Percentiles rank a stretch among this genome's conserved stretches.
Conservation (phyloP, 2,329 filamentous ascomycete species). For the Cordyceps cicadae region DNA sequence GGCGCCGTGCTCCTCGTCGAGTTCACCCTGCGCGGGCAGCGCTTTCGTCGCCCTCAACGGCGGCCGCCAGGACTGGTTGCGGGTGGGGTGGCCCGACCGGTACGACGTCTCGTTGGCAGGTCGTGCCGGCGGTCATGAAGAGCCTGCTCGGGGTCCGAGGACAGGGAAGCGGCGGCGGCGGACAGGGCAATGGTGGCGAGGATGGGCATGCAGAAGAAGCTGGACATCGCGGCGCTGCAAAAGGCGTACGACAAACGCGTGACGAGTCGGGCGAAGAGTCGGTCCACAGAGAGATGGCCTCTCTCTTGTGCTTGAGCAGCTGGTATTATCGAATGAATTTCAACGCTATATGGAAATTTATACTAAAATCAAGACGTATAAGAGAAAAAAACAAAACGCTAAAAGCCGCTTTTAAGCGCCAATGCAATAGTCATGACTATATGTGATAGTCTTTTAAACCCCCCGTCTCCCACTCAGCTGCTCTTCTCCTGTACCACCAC, state of each 20-base stretch:
- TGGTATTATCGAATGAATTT: background rate
- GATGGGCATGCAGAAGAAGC: constrained; percentile 13
- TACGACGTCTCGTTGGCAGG: constrained; percentile 42
- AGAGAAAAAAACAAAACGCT: background rate
- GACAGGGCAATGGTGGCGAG: constrained; percentile 14
- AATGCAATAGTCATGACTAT: background rate
- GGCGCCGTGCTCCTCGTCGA: constrained; percentile 3
- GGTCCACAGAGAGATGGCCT: background rate
- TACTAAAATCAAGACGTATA: background rate
- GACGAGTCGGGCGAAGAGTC: background rate
- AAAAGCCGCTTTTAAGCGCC: background rate
- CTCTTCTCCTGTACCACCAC: background rate
- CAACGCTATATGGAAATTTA: constrained; percentile 2
- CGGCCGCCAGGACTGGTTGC: constrained; percentile 32
- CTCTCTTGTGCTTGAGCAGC: no score
- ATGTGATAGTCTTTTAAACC: background rate
- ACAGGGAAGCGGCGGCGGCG: constrained; percentile 25
- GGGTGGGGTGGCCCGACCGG: constrained; percentile 38
- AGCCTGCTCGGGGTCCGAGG: constrained; percentile 25
- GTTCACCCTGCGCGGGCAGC: constrained; percentile 20
- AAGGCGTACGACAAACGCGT: constrained; percentile 5
- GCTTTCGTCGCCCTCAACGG: constrained; percentile 38
- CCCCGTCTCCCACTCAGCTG: background rate
- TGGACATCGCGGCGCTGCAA: constrained; percentile 1
- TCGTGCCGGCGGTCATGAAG: constrained; percentile 31